Evolutionary conservation across 306 rosid species (phyloP).

Genomic region (Albizia julibrissin): DNA sequence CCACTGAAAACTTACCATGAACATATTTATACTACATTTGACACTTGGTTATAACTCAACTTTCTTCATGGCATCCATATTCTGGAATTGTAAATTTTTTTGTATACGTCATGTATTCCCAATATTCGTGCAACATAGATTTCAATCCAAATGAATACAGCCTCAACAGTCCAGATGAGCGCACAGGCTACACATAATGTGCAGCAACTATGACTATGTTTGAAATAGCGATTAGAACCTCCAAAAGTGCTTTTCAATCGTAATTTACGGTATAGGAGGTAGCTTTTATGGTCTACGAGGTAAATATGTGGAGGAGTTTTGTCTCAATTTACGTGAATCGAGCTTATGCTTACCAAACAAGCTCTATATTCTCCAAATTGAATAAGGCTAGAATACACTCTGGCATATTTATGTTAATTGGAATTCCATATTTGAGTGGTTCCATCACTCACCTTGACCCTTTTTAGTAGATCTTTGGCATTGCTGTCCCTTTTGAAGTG

Average conservation of each 20-base stretch:
- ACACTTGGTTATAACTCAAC: not conserved
- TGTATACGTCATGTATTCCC: not conserved
- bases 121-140: not conserved
- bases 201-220: too few relatives aligned
- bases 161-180: not conserved
- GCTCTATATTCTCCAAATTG: not conserved
- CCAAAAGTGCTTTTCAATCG: too few relatives aligned
- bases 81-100: not conserved
- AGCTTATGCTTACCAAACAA: too few relatives aligned
- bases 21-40: not conserved
- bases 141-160: not conserved
- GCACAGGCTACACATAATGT: not conserved
- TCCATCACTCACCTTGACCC: conserved; percentile 61
- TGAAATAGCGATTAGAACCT: too few relatives aligned
- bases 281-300: too few relatives aligned
- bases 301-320: too few relatives aligned
- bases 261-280: too few relatives aligned
- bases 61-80: not conserved
- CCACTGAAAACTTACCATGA: not conserved
- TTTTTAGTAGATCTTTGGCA: conserved; percentile 71
- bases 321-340: too few relatives aligned
- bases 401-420: not conserved
- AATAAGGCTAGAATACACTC: not conserved
- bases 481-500: conserved; percentile 69
- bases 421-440: not conserved